Conservation (phyloP, 208 protist genomes). For the Trypanosoma boissoni region DNA sequence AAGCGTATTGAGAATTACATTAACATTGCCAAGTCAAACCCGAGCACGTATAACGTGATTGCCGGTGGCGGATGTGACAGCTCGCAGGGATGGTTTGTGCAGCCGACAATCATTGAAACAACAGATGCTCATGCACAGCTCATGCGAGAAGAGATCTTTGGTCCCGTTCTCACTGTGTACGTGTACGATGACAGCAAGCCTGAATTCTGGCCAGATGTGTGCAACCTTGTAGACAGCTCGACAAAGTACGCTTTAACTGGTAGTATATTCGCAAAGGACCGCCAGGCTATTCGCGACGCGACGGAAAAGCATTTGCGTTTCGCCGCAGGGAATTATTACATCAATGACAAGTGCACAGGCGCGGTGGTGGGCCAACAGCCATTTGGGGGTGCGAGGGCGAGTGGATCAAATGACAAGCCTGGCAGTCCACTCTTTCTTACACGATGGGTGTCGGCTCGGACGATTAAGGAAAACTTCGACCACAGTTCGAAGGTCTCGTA, state of each 20-base stretch:
- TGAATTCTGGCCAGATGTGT: slow-evolving; percentile 83
- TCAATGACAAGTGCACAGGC: slow-evolving; percentile 98
- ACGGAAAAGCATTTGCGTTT: slow-evolving; percentile 62
- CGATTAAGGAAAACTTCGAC: slow-evolving; percentile 97
- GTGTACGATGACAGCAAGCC: slow-evolving; percentile 93
- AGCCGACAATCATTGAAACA: slow-evolving; percentile 94
- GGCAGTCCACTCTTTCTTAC: slow-evolving; percentile 89
- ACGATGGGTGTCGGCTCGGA: slow-evolving; percentile 87
- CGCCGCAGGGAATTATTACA: slow-evolving; percentile 96
- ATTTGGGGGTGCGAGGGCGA: slow-evolving; percentile 92
- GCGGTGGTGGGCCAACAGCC: slow-evolving; percentile 98
- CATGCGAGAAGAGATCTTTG: slow-evolving; percentile 97
- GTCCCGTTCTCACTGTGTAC: slow-evolving; percentile 95
- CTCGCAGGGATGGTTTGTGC: slow-evolving; percentile 91
- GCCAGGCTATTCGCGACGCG: slow-evolving; percentile 61
- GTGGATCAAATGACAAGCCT: slow-evolving; percentile 97
- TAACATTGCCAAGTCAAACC: slow-evolving; percentile 87
- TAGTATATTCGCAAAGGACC: slow-evolving; percentile 90
- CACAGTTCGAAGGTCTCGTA: slow-evolving; percentile 87
- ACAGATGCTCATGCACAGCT: slow-evolving; percentile 85
- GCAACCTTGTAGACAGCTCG: slow-evolving; percentile 79
- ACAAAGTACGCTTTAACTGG: slow-evolving; percentile 94
- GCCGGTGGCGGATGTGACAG: slow-evolving; percentile 77
- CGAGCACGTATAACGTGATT: slow-evolving; percentile 63
- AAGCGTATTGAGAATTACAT: slow-evolving; percentile 94